Conservation (phyloP, 1,284 basidiomycete species). For the Heimioporus punctisporus region DNA sequence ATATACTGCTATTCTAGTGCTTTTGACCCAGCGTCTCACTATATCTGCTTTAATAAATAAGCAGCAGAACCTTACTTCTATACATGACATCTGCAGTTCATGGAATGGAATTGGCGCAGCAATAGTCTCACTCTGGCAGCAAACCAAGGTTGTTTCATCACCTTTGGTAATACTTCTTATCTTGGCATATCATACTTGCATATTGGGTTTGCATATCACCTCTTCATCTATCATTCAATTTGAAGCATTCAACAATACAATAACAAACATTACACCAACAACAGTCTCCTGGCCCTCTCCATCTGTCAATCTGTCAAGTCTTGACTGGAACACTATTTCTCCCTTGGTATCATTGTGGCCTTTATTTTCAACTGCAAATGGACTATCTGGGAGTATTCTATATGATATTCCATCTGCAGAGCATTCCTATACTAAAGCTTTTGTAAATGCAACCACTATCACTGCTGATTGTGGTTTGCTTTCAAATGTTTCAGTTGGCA, state of each 20-base stretch:
- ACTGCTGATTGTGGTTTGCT: constrained; percentile 12
- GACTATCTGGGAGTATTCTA: constrained; percentile 9
- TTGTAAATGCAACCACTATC: constrained; percentile 13
- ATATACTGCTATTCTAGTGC: constrained; percentile 13
- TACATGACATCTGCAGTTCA: constrained; percentile 16
- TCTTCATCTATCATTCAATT: constrained; percentile 24
- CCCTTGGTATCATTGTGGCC: not conserved
- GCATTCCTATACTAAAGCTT: constrained; percentile 1
- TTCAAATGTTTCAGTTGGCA: not conserved
- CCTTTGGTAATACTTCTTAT: not conserved
- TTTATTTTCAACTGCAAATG: constrained; percentile 6
- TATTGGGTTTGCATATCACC: constrained; percentile 17
- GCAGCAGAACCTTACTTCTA: constrained; percentile 12
- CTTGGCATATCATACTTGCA: constrained; percentile 10
- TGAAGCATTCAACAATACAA: constrained; percentile 8
- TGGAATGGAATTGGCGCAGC: constrained; percentile 9
- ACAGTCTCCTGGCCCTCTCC: constrained; percentile 7
- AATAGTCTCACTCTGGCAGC: not conserved
- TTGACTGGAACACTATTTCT: constrained; percentile 4
- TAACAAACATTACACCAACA: not conserved
- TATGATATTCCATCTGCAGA: constrained; percentile 10
- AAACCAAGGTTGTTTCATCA: constrained; percentile 1
- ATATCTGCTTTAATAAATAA: not conserved
- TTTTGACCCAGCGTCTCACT: constrained; percentile 8
- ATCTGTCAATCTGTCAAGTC: not conserved